phyloP scores from a whole-genome alignment of 2,329 filamentous ascomycete species.

The Talaromyces atroroseus region DNA sequence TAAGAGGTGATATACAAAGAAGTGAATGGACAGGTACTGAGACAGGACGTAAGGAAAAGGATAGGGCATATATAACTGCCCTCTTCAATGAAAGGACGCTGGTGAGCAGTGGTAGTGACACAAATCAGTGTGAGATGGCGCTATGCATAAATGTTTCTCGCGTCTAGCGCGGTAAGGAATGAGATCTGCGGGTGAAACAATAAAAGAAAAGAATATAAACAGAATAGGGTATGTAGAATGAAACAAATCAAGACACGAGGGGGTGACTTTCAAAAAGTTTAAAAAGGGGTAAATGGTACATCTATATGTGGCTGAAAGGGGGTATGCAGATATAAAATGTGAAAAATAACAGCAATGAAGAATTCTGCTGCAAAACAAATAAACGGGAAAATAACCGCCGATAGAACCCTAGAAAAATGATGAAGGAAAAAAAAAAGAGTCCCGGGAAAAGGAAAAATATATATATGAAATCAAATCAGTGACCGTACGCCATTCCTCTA shows the following conservation, averaged over 20 bases:
- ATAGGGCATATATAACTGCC: constrained; percentile 8
- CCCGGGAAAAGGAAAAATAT: background rate
- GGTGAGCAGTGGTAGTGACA: constrained; percentile 1
- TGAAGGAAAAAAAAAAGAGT: background rate
- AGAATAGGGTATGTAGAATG: constrained; percentile 18
- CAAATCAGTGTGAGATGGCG: constrained; percentile 12
- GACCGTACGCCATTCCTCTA: constrained; percentile 12
- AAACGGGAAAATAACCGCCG: constrained; percentile 7
- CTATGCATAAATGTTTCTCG: constrained; percentile 13
- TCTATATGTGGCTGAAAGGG: constrained; percentile 32
- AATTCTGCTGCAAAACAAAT: background rate
- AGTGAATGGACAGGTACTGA: constrained; percentile 10
- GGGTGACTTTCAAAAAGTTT: constrained; percentile 21
- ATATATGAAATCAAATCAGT: background rate
- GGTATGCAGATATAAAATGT: constrained; percentile 30
- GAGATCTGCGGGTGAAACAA: constrained; percentile 9
- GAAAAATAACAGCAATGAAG: constrained; percentile 13
- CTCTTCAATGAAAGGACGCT: constrained; percentile 4
- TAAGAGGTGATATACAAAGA: constrained; percentile 1
- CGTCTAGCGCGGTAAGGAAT: constrained; percentile 17
- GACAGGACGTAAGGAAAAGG: constrained; percentile 20
- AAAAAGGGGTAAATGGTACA: constrained; percentile 17
- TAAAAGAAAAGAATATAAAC: constrained; percentile 13
- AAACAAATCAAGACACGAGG: constrained; percentile 24
- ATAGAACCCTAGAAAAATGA: constrained; percentile 2